Evolutionary conservation across 2,329 filamentous ascomycete species (phyloP).

Genomic region (Metarhizium album): DNA sequence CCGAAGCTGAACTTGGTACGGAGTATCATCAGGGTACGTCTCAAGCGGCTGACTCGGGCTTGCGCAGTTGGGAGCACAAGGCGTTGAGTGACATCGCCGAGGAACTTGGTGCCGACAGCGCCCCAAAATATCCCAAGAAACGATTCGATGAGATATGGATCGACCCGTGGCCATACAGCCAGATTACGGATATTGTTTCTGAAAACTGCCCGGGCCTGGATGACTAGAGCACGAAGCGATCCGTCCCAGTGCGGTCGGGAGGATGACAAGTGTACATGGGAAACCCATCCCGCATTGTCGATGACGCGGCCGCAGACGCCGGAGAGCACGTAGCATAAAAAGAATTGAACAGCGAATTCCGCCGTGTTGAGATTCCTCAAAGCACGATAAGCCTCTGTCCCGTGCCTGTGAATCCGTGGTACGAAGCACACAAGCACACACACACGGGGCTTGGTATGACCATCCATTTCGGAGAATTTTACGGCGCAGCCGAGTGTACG

Average conservation of each 20-base stretch:
- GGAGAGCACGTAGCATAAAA: background rate
- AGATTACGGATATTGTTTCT: slow-evolving; percentile 32
- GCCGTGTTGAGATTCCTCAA: background rate
- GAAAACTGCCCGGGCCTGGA: slow-evolving; percentile 47
- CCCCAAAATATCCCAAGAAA: slow-evolving; percentile 38
- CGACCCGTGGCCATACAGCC: slow-evolving; percentile 36
- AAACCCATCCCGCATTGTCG: background rate
- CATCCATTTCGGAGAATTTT: background rate
- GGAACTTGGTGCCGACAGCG: slow-evolving; percentile 37
- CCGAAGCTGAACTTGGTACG: too few relatives aligned
- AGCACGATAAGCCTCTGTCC: too few relatives aligned
- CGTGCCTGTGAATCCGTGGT: too few relatives aligned
- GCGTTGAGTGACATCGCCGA: slow-evolving; percentile 39
- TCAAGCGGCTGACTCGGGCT: background rate
- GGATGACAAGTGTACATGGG: background rate
- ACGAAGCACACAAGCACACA: too few relatives aligned
- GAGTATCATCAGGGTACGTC: too few relatives aligned
- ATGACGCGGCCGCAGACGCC: too few relatives aligned
- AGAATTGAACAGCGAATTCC: background rate
- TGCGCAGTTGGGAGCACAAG: slow-evolving; percentile 45
- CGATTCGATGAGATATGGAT: slow-evolving; percentile 48
- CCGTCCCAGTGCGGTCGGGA: background rate
- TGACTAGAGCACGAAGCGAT: background rate
- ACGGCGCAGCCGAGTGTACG: too few relatives aligned
- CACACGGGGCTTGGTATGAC: background rate